phyloP scores from a whole-genome alignment of 352 stramenopile genomes.

The Pythium apleroticum region DNA sequence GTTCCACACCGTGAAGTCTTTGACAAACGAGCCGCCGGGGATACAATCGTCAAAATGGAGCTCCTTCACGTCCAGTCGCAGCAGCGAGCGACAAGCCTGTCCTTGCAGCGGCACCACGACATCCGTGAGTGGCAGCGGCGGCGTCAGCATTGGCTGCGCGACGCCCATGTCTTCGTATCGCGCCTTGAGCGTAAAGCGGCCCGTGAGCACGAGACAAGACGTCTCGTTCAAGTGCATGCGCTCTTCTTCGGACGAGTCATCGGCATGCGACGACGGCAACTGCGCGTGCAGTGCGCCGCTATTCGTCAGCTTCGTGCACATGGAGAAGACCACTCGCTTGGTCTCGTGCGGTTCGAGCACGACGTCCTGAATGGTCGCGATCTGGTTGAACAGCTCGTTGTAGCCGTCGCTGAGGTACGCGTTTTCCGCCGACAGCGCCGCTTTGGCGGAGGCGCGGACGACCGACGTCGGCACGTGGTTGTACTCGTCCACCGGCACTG shows the following conservation, averaged over 20 bases:
- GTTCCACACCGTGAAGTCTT: slow-evolving; percentile 91
- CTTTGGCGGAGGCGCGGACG: slow-evolving; percentile 65
- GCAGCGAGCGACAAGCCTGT: slow-evolving; percentile 79
- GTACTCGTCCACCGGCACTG: slow-evolving; percentile 52
- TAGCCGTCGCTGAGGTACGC: slow-evolving; percentile 84
- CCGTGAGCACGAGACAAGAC: slow-evolving; percentile 72
- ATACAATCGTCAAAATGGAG: slow-evolving; percentile 90
- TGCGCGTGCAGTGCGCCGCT: slow-evolving; percentile 24
- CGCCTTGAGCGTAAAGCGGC: slow-evolving; percentile 56
- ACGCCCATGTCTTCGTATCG: slow-evolving; percentile 24
- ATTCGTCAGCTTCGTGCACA: slow-evolving; percentile 63
- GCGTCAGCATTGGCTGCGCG: slow-evolving; percentile 22
- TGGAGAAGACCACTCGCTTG: slow-evolving; percentile 69
- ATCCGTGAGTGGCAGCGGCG: slow-evolving; percentile 44
- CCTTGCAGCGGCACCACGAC: slow-evolving; percentile 78
- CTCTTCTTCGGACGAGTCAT: slow-evolving; percentile 84
- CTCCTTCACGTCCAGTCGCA: slow-evolving; percentile 86
- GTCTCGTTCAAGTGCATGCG: slow-evolving; percentile 80
- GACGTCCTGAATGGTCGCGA: slow-evolving; percentile 63
- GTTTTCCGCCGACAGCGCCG: slow-evolving; percentile 70
- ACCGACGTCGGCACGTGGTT: slow-evolving; percentile 77
- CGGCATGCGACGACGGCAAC: slow-evolving; percentile 26
- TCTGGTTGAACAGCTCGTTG: slow-evolving; percentile 91
- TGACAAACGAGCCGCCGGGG: slow-evolving; percentile 83
- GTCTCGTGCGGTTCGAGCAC: slow-evolving; percentile 65